Base-by-base conservation (phyloP, 345 rosid species). In the Cardamine occulta region DNA sequence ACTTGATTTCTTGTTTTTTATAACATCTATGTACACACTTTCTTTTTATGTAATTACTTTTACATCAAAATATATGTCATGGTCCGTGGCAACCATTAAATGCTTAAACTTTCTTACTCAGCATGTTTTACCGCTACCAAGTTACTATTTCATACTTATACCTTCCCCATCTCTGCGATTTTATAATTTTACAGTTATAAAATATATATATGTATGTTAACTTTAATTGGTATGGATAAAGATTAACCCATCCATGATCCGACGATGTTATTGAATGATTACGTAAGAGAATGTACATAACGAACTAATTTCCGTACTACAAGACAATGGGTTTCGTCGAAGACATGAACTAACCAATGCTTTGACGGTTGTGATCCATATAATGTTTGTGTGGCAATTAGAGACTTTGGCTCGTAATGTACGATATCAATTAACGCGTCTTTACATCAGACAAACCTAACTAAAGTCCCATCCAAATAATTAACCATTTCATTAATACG, bases 381-480 rank as follows among this genome's bases (percentile, higher is more conserved):
- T 17, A 48, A 61, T 28, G 44, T 37, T 34, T 37, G 63, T 26
- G 70, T 52, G 63, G 67, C 18, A 49, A 72, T 61, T 40, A 42
- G 45, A 54, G 55, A 19, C 65, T 64, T 54, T 64, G 4, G 37
- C 44, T 44, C 47, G 35, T 29, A 63, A 40, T 54, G 63, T 52
- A 53, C 70, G 63, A 64, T 37, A 74, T 53, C 48, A 23, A 44
- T 59, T 37, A 51, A 75, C 49, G 62, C 51, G 73, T 57, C 66
- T 48, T 48, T 28, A 67, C 56, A 66, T 51, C 74, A 52, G 49
- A 75, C 64, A 42, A 29, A 75, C 64, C 69, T 68, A 62, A 68
- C 69, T 14, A 2, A 52, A 51, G 54, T 72, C 53, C 21, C 42
- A 62, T 66, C 66, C 17, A 63, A 6, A 74, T 42, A 29, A 42